These are phyloP conservation scores for Phytophthora nicotianae DNA, from an alignment of 352 stramenopile genomes.

Conservation along the genomic window DNA sequence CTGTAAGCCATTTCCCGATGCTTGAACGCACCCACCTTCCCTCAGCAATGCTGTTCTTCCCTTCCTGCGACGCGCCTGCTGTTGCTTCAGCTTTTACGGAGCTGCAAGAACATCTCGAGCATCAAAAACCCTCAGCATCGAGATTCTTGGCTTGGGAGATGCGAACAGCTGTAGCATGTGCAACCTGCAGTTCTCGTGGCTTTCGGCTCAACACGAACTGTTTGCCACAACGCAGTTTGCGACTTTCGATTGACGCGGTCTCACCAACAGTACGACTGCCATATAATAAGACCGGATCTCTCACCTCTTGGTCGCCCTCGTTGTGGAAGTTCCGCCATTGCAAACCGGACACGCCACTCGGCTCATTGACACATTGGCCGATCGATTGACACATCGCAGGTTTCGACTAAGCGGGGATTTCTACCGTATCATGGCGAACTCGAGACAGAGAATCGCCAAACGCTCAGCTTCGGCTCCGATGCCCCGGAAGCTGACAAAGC, in stretches of 20 bases:
- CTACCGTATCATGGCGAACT: constrained; percentile 18
- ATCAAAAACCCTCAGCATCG: constrained; percentile 15
- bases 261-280: constrained; percentile 10
- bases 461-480: constrained; percentile 24
- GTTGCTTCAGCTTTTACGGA: constrained; percentile 38
- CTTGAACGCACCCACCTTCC: constrained; percentile 16
- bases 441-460: constrained; percentile 12
- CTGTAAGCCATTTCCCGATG: constrained; percentile 1
- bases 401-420: constrained; percentile 17
- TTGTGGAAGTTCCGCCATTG: constrained; percentile 17
- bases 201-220: constrained; percentile 6
- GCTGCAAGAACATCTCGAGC: constrained; percentile 21
- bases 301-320: constrained; percentile 6
- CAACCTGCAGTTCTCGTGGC: constrained; percentile 32
- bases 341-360: constrained; percentile 10
- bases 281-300: constrained; percentile 12
- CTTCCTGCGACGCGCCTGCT: constrained; percentile 35
- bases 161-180: constrained; percentile 22
- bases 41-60: constrained; percentile 19
- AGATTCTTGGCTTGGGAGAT: constrained; percentile 32
- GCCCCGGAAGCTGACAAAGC: constrained; percentile 10
- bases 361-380: constrained; percentile 25
- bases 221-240: constrained; percentile 15
- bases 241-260: constrained; percentile 25
- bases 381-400: constrained; percentile 16